A percentile compares a stretch with the other conserved stretches of the same genome.
These are phyloP conservation scores for Candida corydali DNA, from an alignment of 805 yeast species.

Conservation along the genomic window DNA sequence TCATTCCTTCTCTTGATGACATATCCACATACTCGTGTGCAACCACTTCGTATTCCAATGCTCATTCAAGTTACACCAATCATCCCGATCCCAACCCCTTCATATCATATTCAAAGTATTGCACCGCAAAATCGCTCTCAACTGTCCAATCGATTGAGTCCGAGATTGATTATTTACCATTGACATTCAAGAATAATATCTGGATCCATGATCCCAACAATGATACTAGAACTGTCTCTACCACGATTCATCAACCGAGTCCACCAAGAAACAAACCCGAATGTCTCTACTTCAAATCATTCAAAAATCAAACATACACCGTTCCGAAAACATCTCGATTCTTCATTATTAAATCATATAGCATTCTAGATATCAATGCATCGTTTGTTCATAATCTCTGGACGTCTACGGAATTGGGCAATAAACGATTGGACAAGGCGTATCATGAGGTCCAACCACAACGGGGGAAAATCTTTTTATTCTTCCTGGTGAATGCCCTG, in stretches of 20 bases:
- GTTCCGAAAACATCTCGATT: constrained; percentile 23
- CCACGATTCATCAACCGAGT: background rate
- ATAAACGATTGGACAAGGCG: constrained; percentile 46
- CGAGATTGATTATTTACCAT: constrained; percentile 11
- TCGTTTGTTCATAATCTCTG: constrained; percentile 49
- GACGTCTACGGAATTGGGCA: constrained; percentile 59
- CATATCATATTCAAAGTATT: constrained; percentile 8
- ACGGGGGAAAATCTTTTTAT: constrained; percentile 37
- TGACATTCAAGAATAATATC: constrained; percentile 13
- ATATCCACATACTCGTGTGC: constrained; percentile 2
- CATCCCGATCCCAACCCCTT: constrained; percentile 15
- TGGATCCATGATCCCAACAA: constrained; percentile 13
- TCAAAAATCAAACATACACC: constrained; percentile 13
- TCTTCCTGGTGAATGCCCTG: constrained; percentile 56
- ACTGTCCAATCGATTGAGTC: constrained; percentile 14
- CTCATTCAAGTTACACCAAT: background rate
- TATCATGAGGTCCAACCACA: constrained; percentile 21
- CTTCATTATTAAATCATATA: constrained; percentile 55
- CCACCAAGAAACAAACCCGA: constrained; percentile 1
- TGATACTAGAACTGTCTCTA: background rate
- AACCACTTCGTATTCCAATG: constrained; percentile 3
- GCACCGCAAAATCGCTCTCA: constrained; percentile 17
- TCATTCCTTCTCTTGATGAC: constrained; percentile 6
- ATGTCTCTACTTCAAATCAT: constrained; percentile 12
- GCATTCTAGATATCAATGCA: constrained; percentile 44